Evolutionary conservation across 495 filamentous ascomycete species (phyloP).

Genomic region (Glonium stellatum): DNA sequence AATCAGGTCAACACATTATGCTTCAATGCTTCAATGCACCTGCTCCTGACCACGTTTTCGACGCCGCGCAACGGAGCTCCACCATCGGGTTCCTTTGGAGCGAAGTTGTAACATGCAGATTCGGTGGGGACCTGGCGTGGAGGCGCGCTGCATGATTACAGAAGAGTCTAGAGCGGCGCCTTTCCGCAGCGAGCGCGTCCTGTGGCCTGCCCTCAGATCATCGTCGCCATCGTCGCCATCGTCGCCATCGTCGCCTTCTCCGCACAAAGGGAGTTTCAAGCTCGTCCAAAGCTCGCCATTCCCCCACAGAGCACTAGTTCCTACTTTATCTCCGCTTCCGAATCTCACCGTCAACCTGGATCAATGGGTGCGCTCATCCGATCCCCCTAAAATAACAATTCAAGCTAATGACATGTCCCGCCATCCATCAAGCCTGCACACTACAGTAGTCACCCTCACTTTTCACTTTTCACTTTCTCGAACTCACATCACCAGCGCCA

Average conservation of each 20-base stretch:
- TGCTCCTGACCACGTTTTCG: too few species aligned
- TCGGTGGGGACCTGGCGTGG: neutral
- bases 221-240: neutral
- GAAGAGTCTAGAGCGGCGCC: neutral
- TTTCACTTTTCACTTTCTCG: too few species aligned
- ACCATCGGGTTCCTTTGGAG: slow-evolving; percentile 1
- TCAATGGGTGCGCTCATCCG: slow-evolving; percentile 6
- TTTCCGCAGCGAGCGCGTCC: neutral
- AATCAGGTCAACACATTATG: too few species aligned
- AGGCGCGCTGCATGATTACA: neutral
- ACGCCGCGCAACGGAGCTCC: too few species aligned
- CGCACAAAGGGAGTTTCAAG: slow-evolving; percentile 4
- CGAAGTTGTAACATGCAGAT: neutral
- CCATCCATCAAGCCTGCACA: neutral
- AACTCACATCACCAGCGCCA: too few species aligned
- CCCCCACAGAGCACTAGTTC: neutral
- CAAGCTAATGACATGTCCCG: neutral
- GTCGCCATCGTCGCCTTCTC: neutral
- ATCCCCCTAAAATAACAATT: neutral
- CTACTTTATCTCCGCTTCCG: neutral
- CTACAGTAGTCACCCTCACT: neutral
- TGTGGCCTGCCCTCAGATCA: neutral
- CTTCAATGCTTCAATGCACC: too few species aligned
- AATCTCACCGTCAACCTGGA: neutral
- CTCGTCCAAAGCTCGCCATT: neutral